phyloP scores from a whole-genome alignment of 192 early-diverging fungal genomes.

The Martensiomyces pterosporus region DNA sequence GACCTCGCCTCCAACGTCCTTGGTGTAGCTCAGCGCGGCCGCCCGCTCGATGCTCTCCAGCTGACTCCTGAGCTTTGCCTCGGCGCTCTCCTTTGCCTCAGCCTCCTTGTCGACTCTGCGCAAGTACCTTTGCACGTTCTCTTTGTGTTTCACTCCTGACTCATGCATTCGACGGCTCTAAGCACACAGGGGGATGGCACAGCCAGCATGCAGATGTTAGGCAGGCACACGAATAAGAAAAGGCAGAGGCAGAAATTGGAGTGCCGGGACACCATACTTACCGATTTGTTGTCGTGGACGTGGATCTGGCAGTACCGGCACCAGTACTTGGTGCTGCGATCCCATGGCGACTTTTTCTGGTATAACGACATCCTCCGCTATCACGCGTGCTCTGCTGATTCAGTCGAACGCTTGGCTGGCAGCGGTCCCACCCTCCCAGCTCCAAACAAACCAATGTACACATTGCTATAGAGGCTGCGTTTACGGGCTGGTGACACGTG shows the following conservation, averaged over 20 bases:
- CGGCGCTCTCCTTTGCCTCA: constrained; percentile 51
- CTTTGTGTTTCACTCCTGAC: constrained; percentile 73
- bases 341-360: constrained; percentile 45
- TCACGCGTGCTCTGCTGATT: too few species aligned
- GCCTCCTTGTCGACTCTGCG: constrained; percentile 59
- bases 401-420: too few species aligned
- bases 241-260: background rate
- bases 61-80: constrained; percentile 57
- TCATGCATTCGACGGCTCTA: constrained; percentile 71
- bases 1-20: constrained; percentile 30
- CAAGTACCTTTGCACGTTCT: constrained; percentile 73
- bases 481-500: too few species aligned
- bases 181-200: background rate
- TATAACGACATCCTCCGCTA: too few species aligned
- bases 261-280: constrained; percentile 41
- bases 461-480: too few species aligned
- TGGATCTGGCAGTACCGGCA: constrained; percentile 82
- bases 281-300: constrained; percentile 77
- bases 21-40: constrained; percentile 20
- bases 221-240: constrained; percentile 1
- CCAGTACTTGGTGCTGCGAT: constrained; percentile 69
- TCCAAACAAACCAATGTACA: too few species aligned
- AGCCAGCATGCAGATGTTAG: background rate
- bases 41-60: constrained; percentile 66
- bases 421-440: too few species aligned